These are phyloP conservation scores for Chaetothyriales sp. DNA, from an alignment of 2,329 filamentous ascomycete species.

Conservation along the genomic window DNA sequence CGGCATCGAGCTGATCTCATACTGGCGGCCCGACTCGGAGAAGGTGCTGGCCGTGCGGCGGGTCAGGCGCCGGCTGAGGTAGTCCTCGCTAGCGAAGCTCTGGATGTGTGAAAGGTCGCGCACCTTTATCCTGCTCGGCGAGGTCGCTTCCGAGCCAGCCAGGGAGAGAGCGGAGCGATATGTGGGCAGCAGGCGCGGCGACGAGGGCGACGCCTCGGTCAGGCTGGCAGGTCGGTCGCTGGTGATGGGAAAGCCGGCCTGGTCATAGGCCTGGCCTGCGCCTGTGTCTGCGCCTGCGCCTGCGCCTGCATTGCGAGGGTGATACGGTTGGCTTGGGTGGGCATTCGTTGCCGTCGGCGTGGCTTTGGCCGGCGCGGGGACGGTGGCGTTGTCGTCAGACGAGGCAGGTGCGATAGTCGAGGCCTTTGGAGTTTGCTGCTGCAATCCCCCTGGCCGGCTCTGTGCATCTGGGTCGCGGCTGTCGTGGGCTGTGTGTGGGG, in stretches of 20 bases:
- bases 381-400: background rate
- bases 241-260: conserved; percentile 19
- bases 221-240: conserved; percentile 19
- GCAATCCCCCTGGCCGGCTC: background rate
- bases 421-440: background rate
- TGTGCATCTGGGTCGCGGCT: background rate
- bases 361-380: background rate
- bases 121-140: conserved; percentile 56
- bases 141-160: conserved; percentile 27
- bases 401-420: background rate
- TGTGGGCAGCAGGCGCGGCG: conserved; percentile 32
- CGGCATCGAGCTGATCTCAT: conserved; percentile 95
- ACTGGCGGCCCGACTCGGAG: conserved; percentile 45
- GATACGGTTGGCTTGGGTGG: conserved; percentile 1
- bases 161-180: conserved; percentile 29
- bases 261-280: conserved; percentile 15
- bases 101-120: conserved; percentile 84
- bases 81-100: conserved; percentile 66
- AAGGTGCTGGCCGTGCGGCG: conserved; percentile 28
- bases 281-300: background rate
- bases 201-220: conserved; percentile 27
- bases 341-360: background rate
- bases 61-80: conserved; percentile 39
- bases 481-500: background rate
- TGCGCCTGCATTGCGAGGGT: conserved; percentile 10